Base-by-base conservation (phyloP, 2,329 filamentous ascomycete species). In the Aspergillus ochraceoroseus region DNA sequence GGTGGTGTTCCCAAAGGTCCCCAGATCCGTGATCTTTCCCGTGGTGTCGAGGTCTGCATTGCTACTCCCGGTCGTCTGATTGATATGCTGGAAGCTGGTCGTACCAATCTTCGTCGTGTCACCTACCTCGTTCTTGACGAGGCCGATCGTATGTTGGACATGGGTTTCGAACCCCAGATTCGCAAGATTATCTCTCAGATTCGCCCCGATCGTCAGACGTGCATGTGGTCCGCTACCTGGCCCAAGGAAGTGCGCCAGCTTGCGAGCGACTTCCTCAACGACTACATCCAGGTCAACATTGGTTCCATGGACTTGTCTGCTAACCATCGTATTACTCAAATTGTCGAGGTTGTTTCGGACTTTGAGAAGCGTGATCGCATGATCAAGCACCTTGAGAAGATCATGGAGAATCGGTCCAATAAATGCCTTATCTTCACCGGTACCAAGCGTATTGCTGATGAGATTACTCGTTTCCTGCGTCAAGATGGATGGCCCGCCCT, bases 151-250 rank as follows among this genome's bases (percentile, higher is more conserved):
- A 98, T 98, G 92, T 77, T 98, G 66, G 92, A 98, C 73, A 98
- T 98, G 92, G 92, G 92, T 80, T 96, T 98, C 72, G 92, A 98
- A 73, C 92, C 92, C 54, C 92, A 96, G 69, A 96, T 98, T 60
- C 87, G 92, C 74, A 96, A 96, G 76, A 96, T 98, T 54, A 89
- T 98, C 56, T 79, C 85, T 50, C 92, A 98, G 73, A 96, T 96
- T 69, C 87, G 92, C 56, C 92, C 92, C 38, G 92, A 98, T 66
- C 84, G 92, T 77, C 92, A 98, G 70, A 98, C 92, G 49, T 92
- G 92, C 75, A 95, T 98, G 88, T 98, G 90, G 87, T 98, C 92
- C 46, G 92, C 92, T 56, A 98, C 92, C 5, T 98, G 92, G 89
- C 92, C 92, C 61, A 95, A 95, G 78, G 90, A 96, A 68, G 90